Evolutionary conservation across 2,329 filamentous ascomycete species (phyloP), one percentile per base, ranked within the genome.

Genomic region (Aspergillus ibericus): DNA sequence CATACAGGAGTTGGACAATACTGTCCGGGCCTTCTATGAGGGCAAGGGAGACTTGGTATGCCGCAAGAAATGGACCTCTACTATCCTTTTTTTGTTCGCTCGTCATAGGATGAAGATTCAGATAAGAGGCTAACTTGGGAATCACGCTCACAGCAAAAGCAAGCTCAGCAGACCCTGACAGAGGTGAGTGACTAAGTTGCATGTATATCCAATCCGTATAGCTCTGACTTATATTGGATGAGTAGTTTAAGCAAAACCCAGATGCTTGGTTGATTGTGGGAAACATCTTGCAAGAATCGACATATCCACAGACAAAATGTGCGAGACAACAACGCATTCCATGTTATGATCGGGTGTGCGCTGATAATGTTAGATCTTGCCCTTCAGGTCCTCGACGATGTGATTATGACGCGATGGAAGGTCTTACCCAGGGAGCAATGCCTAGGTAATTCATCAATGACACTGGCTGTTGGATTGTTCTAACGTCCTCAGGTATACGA

Each of bases 401-500:
- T 99, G 66, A 98, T 99, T 75, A 91, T 93, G 87, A 99, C 95
- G 67, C 88, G 95, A 82, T 99, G 95, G 96, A 99, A 97, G 82
- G 92, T 98, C 59, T 81, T 99, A 63, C 95, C 95, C 54, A 88
- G 92, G 72, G 93, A 98, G 66, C 95, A 99, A 80, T 97, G 95
- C 78, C 88, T 95, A 84, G 92, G 92, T 90, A 76, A 59, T 82
- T 71, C 61, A 20, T 56, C 42, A 40, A 35, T 49, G n/a, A 38
- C 20, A 27, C 42, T 38, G 20, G 5, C 47, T 34, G 9, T 9
- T 20, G 13, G 16, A 34, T 32, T 48, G 4, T 34, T 61, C 59
- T 62, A 36, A 63, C 56, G 12, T 13, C 35, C 48, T 36, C 70
- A 96, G 95, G 95, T 64, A 99, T 99, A 73, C 92, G 95, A 70